Evolutionary conservation across 2,329 filamentous ascomycete genomes (phyloP), one percentile per base, ranked within the genome.

Genomic region (Venturia asperata): DNA sequence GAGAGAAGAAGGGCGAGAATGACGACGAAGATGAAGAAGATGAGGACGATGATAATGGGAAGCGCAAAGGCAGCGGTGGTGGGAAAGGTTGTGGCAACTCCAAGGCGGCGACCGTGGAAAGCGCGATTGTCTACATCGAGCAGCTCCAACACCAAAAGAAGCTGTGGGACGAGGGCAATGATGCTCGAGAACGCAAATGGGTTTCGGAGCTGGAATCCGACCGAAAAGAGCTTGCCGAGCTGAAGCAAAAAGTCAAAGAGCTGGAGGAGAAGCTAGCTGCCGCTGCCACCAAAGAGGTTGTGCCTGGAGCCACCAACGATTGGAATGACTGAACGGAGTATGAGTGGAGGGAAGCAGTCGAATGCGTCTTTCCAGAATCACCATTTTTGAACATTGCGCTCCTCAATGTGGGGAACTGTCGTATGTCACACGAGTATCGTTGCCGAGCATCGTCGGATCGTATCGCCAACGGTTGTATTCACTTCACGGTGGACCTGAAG

Each of bases 31-130:
- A 61, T 41, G 66, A 43, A 6, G 66, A 62, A 17, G 63, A 64
- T 10, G 63, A 62, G 42, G 52, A 49, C 21, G 52, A 55, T 52
- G 64, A 58, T n/a, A 41, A 21, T 42, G 65, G 62, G 11, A 60
- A 61, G 24, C 41, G 45, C 10, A 49, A 41, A 39, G 49, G 39
- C 24, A 61, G 80, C 34, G 80, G 80, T 1, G 77, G 81, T 70
- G 70, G 69, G n/a, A 72, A 67, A 34, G 72, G 68, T 37, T 55
- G 56, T 41, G 58, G 65, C 21, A 92, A 88, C 71, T 97, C 92
- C 77, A 99, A 97, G 75, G 94, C 94, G 1, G 96, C 90, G 70
- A 97, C 95, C 0, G 94, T 99, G n/a, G 94, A 99, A 77, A 87
- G 90, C 77, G 94, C 94, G 1, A 97, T 97, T 71, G 88, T 92